These are phyloP conservation scores for Xylariaceae sp. DNA, from an alignment of 2,329 filamentous ascomycete genomes.

Conservation along the genomic window DNA sequence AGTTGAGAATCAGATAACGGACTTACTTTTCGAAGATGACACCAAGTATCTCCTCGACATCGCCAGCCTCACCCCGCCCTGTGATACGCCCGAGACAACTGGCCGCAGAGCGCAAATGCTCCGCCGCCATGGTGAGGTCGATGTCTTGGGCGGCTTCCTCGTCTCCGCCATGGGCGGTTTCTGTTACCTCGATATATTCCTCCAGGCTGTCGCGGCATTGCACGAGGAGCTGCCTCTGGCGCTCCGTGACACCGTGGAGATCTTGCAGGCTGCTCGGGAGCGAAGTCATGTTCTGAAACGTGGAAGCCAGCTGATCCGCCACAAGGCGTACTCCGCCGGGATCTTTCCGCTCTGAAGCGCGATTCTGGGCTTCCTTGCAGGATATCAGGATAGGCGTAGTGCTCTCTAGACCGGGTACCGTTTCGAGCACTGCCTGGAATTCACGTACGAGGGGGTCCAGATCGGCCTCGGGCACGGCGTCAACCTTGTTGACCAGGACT, in stretches of 20 bases:
- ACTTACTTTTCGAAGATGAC: conserved; percentile 96
- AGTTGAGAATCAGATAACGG: conserved; percentile 4
- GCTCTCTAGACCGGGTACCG: conserved; percentile 37
- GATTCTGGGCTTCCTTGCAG: conserved; percentile 54
- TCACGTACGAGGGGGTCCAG: conserved; percentile 35
- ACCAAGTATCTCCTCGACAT: conserved; percentile 92
- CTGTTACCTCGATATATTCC: conserved; percentile 62
- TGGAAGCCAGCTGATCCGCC: conserved; percentile 58
- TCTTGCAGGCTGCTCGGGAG: conserved; percentile 71
- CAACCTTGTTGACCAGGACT: conserved; percentile 59
- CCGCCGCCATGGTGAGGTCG: conserved; percentile 86
- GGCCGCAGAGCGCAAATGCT: conserved; percentile 77
- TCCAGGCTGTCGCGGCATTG: conserved; percentile 67
- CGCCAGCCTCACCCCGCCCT: conserved; percentile 74
- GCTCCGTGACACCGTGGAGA: conserved; percentile 82
- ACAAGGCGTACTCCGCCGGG: conserved; percentile 65
- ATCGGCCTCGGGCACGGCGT: conserved; percentile 36
- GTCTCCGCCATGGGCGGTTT: conserved; percentile 17
- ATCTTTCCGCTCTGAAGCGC: conserved; percentile 36
- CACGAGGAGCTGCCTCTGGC: conserved; percentile 75
- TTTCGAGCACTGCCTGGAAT: conserved; percentile 37
- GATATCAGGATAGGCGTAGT: conserved; percentile 58
- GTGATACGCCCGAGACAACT: conserved; percentile 80
- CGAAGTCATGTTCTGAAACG: conserved; percentile 66
- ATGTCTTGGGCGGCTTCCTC: conserved; percentile 41